phyloP scores from a whole-genome alignment of 306 rosid species.

The Pterocarpus santalinus region DNA sequence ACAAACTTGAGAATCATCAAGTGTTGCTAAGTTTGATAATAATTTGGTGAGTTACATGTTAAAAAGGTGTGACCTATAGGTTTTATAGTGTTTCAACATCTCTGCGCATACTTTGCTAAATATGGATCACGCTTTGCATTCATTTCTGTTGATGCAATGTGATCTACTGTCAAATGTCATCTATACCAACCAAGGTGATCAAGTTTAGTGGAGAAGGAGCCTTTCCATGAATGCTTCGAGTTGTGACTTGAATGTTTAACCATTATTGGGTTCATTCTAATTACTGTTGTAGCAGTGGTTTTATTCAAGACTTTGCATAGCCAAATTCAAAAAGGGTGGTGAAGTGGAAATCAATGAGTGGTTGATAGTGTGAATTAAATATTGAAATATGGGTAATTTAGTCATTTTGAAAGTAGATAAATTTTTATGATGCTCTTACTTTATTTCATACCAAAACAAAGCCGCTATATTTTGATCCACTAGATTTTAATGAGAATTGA shows the following conservation, averaged over 20 bases:
- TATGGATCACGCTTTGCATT: constrained; percentile 25
- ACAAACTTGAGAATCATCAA: constrained; percentile 22
- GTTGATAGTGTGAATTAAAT: too few species aligned
- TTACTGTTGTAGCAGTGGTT: too few species aligned
- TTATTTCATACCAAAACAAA: too few species aligned
- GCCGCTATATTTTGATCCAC: too few species aligned
- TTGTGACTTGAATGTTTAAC: too few species aligned
- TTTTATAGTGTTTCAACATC: constrained; percentile 16
- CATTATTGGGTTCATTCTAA: not conserved
- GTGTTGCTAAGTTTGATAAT: constrained; percentile 23
- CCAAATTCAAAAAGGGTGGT: not conserved
- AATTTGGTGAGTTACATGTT: constrained; percentile 25
- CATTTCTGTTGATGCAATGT: constrained; percentile 7
- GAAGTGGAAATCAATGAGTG: too few species aligned
- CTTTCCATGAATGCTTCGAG: not conserved
- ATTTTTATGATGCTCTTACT: too few species aligned
- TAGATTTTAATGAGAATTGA: too few species aligned
- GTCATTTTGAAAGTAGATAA: too few species aligned
- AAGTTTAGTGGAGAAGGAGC: not conserved
- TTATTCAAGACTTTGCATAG: not conserved
- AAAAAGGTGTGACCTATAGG: constrained; percentile 20
- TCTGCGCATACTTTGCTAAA: constrained; percentile 8
- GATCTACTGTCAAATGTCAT: not conserved
- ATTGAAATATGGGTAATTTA: too few species aligned
- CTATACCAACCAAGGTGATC: not conserved